Evolutionary conservation across 306 rosid genomes (phyloP), one percentile per base, ranked within the genome.

Genomic region (Echinosophora koreensis): DNA sequence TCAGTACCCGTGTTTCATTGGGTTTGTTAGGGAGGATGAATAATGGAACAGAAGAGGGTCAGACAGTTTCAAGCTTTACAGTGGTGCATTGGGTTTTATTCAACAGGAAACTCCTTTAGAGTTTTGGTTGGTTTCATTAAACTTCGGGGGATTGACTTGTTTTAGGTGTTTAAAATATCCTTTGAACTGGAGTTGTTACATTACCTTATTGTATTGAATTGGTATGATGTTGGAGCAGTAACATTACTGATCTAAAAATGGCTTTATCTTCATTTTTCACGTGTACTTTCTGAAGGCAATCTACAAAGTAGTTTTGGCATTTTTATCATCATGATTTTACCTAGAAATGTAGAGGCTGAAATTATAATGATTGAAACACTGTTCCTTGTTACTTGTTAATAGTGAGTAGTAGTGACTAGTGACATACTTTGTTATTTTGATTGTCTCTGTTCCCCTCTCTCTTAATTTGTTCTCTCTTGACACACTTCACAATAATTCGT

Each of bases 71-170:
- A 44, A 13, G 52, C 17, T 27, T 77, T 71, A 18, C 28, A 11
- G 12, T 32, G 1, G 6, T 62, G 68, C 16, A 13, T 80, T 72
- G 5, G 78, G 61, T 30, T 41, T 80, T 47, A n/a, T 38, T 51
- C 57, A 22, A 54, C 54, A 16, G 8, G 55, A 44, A 35, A 55
- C 5, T 67, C 38, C 39, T 14, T 15, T 11, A 2, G 37, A 34
- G 12, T 81, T 52, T 12, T 38, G 49, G 39, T 44, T 47, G 22
- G 32, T 58, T 79, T 11, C 13, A 14, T 52, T 42, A 55, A 64
- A 64, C 69, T 18, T 80, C 16, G 1, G 12, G 70, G 38, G 55
- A n/a, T 18, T 15, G 17, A 76, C 15, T 51, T 81, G 22, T 49
- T 74, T 50, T 47, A 9, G 1, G 18, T 37, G 38, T 59, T 78